Conservation (phyloP, 2,329 filamentous ascomycete species). For the Pseudomassariella vexata region DNA sequence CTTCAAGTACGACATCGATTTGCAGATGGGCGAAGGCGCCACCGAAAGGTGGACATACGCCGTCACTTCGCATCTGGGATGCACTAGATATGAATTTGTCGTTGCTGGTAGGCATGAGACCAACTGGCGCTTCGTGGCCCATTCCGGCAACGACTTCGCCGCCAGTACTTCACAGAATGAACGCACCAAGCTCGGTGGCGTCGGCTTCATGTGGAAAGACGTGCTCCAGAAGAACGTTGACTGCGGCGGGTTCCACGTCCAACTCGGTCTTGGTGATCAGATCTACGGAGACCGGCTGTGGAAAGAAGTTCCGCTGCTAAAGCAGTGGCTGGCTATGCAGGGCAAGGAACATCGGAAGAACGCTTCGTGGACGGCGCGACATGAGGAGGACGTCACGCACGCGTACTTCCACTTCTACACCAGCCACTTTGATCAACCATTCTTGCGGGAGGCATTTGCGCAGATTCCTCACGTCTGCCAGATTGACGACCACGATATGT, state of each 20-base stretch:
- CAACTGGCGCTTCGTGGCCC: conserved; percentile 92
- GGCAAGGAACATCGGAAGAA: conserved; percentile 91
- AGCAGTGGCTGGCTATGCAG: conserved; percentile 90
- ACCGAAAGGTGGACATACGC: conserved; percentile 95
- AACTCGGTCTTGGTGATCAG: conserved; percentile 87
- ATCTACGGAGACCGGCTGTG: conserved; percentile 93
- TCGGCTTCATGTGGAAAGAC: conserved; percentile 98
- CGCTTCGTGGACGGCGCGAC: conserved; percentile 84
- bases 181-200: conserved; percentile 75
- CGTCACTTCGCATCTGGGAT: conserved; percentile 92
- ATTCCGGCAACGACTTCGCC: conserved; percentile 94
- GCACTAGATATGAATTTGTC: conserved; percentile 96
- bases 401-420: conserved; percentile 99
- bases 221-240: conserved; percentile 96
- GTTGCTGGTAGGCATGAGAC: conserved; percentile 86
- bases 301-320: conserved; percentile 90
- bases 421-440: conserved; percentile 95
- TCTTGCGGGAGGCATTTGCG: conserved; percentile 89
- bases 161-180: conserved; percentile 83
- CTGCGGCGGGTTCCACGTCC: conserved; percentile 90
- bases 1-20: conserved; percentile 86
- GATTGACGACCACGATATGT: conserved; percentile 98
- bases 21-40: conserved; percentile 79
- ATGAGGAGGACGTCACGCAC: conserved; percentile 92
- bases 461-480: conserved; percentile 93